Evolutionary conservation across 2,329 filamentous ascomycete genomes (phyloP).

Genomic region (Akanthomyces uredinophilus): DNA sequence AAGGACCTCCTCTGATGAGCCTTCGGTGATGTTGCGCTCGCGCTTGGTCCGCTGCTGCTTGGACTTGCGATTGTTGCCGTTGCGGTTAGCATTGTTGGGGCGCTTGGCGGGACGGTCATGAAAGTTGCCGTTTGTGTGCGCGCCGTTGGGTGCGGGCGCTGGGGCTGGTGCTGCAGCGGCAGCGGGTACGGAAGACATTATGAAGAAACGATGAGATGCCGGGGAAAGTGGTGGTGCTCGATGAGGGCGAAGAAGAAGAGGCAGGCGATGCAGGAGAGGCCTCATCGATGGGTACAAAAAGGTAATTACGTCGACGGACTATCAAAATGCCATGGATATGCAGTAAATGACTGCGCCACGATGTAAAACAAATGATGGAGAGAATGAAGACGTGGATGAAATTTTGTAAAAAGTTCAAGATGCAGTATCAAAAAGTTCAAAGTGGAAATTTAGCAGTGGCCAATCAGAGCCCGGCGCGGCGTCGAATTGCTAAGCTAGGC

Average conservation of each 20-base stretch:
- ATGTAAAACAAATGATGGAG: neutral
- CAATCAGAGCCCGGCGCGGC: neutral
- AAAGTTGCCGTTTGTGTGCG: neutral
- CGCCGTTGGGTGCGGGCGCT: neutral
- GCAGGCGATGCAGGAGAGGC: neutral
- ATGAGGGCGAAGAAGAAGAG: neutral
- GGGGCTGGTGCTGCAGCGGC: neutral
- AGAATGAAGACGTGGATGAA: neutral
- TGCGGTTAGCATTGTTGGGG: conserved; percentile 9
- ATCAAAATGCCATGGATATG: neutral
- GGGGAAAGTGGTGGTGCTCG: neutral
- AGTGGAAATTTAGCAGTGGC: conserved; percentile 1
- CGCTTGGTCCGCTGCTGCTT: conserved; percentile 52
- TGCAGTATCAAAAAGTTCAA: conserved; percentile 4
- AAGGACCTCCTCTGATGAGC: conserved; percentile 63
- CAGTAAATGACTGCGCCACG: neutral
- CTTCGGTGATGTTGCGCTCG: conserved; percentile 55
- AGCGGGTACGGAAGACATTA: neutral
- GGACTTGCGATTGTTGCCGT: conserved; percentile 20
- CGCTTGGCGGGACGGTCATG: conserved; percentile 11
- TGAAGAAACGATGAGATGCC: conserved; percentile 3
- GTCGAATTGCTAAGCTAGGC: neutral
- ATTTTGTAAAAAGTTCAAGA: conserved; percentile 1
- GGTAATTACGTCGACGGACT: too few species aligned
- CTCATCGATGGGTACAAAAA: neutral